A percentile compares a stretch with the other conserved stretches of the same genome.
Conservation (phyloP, 495 filamentous ascomycete species). For the Xylaria venustula region DNA sequence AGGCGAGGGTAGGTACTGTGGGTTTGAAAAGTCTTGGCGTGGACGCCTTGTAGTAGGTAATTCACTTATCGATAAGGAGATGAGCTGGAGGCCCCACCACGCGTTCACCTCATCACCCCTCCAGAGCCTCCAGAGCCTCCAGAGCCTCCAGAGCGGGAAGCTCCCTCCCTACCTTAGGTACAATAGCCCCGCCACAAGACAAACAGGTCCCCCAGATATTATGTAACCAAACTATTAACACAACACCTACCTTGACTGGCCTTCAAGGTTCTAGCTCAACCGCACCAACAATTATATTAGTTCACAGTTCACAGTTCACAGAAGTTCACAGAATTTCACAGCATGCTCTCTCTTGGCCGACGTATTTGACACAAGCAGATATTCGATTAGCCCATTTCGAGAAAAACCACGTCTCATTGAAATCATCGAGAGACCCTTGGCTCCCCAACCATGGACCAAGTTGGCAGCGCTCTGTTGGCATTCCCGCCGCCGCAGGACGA, state of each 20-base stretch:
- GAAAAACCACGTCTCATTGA: no score
- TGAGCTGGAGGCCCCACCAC: no score
- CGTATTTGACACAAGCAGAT: no score
- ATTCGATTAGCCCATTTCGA: no score
- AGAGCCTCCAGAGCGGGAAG: no score
- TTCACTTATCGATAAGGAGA: no score
- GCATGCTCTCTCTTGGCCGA: background rate
- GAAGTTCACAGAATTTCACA: background rate
- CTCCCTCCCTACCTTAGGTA: background rate
- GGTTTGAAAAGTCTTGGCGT: no score
- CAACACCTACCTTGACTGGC: no score
- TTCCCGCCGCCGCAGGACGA: slow-evolving; percentile 36
- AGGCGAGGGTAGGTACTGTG: no score
- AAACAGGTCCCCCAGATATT: background rate
- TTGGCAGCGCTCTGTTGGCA: slow-evolving; percentile 35
- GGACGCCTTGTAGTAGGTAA: no score
- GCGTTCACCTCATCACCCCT: background rate
- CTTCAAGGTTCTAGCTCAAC: background rate
- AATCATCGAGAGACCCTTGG: no score
- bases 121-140: background rate
- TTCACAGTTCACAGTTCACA: background rate
- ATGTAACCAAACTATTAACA: background rate
- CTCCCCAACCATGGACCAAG: slow-evolving; percentile 41
- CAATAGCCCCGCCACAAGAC: background rate
- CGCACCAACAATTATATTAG: background rate